phyloP scores from a whole-genome alignment of 345 rosid genomes.

The Linum tenue region DNA sequence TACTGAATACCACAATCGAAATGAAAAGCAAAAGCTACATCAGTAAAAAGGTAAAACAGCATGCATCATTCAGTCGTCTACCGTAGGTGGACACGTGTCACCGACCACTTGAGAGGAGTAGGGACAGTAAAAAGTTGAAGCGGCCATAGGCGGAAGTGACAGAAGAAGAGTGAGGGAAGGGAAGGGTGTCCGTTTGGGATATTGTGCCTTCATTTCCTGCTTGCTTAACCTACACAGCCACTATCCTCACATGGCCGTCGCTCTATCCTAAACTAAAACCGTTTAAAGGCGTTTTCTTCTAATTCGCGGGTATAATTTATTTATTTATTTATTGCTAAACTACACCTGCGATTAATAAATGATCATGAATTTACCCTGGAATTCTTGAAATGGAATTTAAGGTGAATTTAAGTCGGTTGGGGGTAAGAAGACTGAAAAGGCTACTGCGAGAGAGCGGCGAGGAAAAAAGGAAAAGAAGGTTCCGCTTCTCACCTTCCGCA shows the following conservation, averaged over 20 bases:
- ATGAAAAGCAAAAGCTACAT: neutral
- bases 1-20: neutral
- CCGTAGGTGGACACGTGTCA: neutral
- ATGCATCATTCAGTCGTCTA: too few species aligned
- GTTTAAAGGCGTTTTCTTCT: neutral
- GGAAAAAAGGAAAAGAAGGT: conserved; percentile 2
- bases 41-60: neutral
- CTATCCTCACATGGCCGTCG: neutral
- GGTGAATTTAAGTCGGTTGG: neutral
- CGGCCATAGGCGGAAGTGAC: neutral
- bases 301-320: neutral
- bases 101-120: neutral
- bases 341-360: too few species aligned
- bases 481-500: neutral
- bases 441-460: conserved; percentile 5
- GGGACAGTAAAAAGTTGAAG: neutral
- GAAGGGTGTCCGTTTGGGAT: neutral
- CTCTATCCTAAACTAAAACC: too few species aligned
- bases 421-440: conserved; percentile 10
- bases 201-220: neutral
- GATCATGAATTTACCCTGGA: too few species aligned
- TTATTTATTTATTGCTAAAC: too few species aligned
- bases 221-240: neutral
- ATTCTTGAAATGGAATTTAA: neutral
- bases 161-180: neutral